Conservation (phyloP, 164 flowering plant species). For the Tetrastigma voinierianum region DNA sequence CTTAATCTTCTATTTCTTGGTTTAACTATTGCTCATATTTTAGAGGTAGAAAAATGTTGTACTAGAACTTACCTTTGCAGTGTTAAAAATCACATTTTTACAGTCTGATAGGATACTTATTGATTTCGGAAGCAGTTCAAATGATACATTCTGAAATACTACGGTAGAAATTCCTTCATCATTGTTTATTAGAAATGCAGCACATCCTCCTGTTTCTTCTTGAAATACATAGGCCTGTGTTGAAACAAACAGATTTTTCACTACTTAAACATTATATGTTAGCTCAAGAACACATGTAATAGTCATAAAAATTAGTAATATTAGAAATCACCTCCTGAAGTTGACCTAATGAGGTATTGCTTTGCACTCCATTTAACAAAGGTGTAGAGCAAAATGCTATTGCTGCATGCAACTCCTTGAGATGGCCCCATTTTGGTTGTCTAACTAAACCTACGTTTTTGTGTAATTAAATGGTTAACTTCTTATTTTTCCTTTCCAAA, state of each 20-base stretch:
- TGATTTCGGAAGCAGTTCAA: conserved; percentile 33
- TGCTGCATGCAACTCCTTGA: conserved; percentile 40
- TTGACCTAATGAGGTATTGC: conserved; percentile 21
- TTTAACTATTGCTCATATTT: too few relatives aligned
- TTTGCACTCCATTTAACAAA: conserved; percentile 32
- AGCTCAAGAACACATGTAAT: too few relatives aligned
- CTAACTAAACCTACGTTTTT: conserved; percentile 25
- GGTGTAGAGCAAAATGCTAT: conserved; percentile 26
- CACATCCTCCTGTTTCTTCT: conserved; percentile 33
- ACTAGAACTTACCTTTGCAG: conserved; percentile 32
- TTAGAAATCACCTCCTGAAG: conserved; percentile 23
- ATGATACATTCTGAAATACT: too few relatives aligned
- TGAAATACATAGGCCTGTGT: conserved; percentile 35
- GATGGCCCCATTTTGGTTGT: conserved; percentile 44
- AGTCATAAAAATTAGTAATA: neutral
- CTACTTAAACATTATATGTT: too few relatives aligned
- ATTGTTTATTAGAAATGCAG: conserved; percentile 40
- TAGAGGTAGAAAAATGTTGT: too few relatives aligned
- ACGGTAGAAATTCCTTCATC: conserved; percentile 9
- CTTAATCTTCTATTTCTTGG: too few relatives aligned
- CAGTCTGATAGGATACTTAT: conserved; percentile 36
- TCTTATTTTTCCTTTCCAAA: too few relatives aligned
- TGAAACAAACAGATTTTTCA: neutral
- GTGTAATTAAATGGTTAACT: too few relatives aligned
- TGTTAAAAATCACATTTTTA: conserved; percentile 24